Evolutionary conservation across 257 asterid species (phyloP), one percentile per base, ranked within the genome.

Genomic region (Plantago ovata): DNA sequence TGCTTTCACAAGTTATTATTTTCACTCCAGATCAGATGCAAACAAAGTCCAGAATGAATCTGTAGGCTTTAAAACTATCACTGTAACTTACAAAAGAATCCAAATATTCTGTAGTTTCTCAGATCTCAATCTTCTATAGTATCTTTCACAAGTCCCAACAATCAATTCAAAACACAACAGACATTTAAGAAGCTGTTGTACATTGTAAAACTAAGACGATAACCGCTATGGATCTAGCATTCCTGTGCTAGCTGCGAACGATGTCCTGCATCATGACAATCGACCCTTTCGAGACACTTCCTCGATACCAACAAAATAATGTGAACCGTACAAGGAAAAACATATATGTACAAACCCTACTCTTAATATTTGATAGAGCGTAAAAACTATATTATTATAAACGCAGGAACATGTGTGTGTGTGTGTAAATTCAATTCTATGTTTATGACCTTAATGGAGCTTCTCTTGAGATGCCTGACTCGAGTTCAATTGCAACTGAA

Each of bases 401-500:
- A 57, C 38, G 14, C n/a, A 16, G 11, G 51, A 64, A 43, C 20
- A 18, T 39, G 61, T 44, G n/a, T n/a, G n/a, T n/a, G n/a, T 39
- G 61, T 44, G 53, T 24, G 43, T 44, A 6, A 21, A 20, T 24
- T 38, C 44, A 20, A 61, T 57, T 24, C 61, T 74, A 43, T 18
- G 12, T 46, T 70, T 70, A 83, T 45, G 74, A 65, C 60, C 82
- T 80, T 21, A 69, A 58, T 60, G 67, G 18, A 63, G 73, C 66
- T 70, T 60, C 83, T 47, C 77, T 73, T 20, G 77, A 64, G 60
- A 46, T 66, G 36, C 66, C 70, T 7, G 78, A 19, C 13, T 75
- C 86, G 38, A 69, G 18, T 44, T 75, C 72, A 38, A 76, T 66
- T 10, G 79, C 56, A 53, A 74, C 53, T 7, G 83, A 68, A 66